Evolutionary conservation across 768 basidiomycete genomes (phyloP).

Genomic region (Lanmaoa rubissima): DNA sequence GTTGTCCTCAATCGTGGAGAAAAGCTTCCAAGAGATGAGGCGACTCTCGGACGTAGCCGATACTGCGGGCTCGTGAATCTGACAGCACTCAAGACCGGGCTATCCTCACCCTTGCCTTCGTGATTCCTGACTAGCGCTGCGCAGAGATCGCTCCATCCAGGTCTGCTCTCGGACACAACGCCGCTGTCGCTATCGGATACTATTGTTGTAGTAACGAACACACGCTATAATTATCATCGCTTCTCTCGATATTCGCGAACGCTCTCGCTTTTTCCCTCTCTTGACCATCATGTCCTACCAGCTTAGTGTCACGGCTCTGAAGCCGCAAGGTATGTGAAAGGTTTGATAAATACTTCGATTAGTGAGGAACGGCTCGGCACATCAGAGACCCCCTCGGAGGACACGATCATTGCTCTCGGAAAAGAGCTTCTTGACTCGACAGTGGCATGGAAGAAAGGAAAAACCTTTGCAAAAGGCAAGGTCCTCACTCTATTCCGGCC

Average conservation of each 20-base stretch:
- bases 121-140: constrained; percentile 4
- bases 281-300: constrained; percentile 32
- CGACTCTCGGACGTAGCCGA: constrained; percentile 72
- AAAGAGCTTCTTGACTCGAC: constrained; percentile 56
- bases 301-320: constrained; percentile 40
- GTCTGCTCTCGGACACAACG: not conserved
- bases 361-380: not conserved
- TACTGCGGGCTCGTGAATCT: constrained; percentile 78
- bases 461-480: constrained; percentile 49
- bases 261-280: not conserved
- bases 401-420: constrained; percentile 51
- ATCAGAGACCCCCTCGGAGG: constrained; percentile 62
- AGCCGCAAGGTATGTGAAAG: constrained; percentile 35
- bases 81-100: constrained; percentile 32
- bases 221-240: constrained; percentile 16
- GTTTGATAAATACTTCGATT: not conserved
- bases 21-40: constrained; percentile 80
- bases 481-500: constrained; percentile 56
- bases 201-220: constrained; percentile 17
- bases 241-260: not conserved
- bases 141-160: not conserved
- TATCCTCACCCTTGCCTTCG: constrained; percentile 6
- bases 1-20: constrained; percentile 83
- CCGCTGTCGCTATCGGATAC: constrained; percentile 6
- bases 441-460: constrained; percentile 64